A percentile compares a stretch with the other conserved stretches of the same genome.
Evolutionary conservation across 2,329 filamentous ascomycete genomes (phyloP).

Genomic region (Epichloe gansuensis): DNA sequence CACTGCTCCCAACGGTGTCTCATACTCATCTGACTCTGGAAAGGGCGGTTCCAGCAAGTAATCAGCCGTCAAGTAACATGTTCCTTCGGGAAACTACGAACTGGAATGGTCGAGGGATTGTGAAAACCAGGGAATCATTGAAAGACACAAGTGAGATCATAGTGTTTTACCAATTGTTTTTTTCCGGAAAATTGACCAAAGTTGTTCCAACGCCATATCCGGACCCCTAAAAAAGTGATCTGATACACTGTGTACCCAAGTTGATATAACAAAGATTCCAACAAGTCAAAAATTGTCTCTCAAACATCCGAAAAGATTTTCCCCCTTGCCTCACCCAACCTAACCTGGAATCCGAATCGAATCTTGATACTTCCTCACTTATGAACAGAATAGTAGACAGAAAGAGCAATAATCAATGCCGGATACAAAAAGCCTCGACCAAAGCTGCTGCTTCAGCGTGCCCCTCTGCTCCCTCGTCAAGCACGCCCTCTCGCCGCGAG

Average conservation of each 20-base stretch:
- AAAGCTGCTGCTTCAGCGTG: slow-evolving; percentile 26
- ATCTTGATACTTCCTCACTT: not conserved
- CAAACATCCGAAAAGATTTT: not conserved
- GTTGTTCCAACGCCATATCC: not conserved
- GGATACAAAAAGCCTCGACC: slow-evolving; percentile 20
- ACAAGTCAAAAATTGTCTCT: not conserved
- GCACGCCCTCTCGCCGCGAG: slow-evolving; percentile 29
- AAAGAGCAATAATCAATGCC: slow-evolving; percentile 18
- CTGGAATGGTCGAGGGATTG: not conserved
- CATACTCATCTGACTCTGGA: not conserved
- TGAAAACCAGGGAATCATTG: not conserved
- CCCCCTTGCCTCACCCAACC: no score
- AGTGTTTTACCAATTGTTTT: not conserved
- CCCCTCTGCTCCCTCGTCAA: slow-evolving; percentile 23
- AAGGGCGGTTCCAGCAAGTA: slow-evolving; percentile 1
- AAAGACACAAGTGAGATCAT: not conserved
- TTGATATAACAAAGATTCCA: not conserved
- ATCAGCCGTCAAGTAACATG: not conserved
- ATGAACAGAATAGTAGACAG: slow-evolving; percentile 19
- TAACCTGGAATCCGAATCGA: not conserved
- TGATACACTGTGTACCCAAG: not conserved
- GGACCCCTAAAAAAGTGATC: no score
- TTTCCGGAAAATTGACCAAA: not conserved
- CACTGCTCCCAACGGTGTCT: slow-evolving; percentile 32
- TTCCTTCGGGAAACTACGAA: not conserved